Evolutionary conservation across 2,329 filamentous ascomycete genomes (phyloP).

Genomic region (Pyricularia sp.): DNA sequence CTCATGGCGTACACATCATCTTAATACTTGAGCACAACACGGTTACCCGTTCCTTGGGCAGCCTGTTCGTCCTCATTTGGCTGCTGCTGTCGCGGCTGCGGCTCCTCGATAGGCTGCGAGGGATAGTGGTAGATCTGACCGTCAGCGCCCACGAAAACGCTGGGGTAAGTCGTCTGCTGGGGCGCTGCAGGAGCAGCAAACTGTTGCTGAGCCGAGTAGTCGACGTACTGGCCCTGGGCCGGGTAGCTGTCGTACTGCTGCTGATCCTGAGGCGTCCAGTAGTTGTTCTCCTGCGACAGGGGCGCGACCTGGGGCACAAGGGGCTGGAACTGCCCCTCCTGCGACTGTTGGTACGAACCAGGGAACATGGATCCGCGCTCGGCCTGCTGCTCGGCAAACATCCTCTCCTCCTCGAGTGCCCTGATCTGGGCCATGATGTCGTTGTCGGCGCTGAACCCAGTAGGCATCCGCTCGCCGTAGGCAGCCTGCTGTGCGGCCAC

Average conservation of each 20-base stretch:
- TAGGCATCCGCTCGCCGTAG: background rate
- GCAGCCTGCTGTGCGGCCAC: background rate
- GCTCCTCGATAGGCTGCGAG: background rate
- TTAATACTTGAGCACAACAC: slow-evolving; percentile 4
- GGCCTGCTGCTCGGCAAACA: slow-evolving; percentile 13
- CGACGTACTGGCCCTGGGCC: background rate
- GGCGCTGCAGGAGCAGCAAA: background rate
- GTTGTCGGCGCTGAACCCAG: background rate
- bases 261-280: background rate
- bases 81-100: background rate
- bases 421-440: slow-evolving; percentile 17
- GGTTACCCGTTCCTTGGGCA: background rate
- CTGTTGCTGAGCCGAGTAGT: background rate
- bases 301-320: background rate
- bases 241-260: background rate
- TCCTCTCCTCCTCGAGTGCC: slow-evolving; percentile 18
- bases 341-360: background rate
- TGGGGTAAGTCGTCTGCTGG: background rate
- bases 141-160: background rate
- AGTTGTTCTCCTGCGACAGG: background rate
- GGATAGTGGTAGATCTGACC: background rate
- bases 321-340: background rate
- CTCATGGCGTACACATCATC: background rate
- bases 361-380: slow-evolving; percentile 7
- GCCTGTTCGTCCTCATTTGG: background rate